These are phyloP conservation scores for Cladorrhinum samala DNA, from an alignment of 495 filamentous ascomycete species.

Conservation along the genomic window DNA sequence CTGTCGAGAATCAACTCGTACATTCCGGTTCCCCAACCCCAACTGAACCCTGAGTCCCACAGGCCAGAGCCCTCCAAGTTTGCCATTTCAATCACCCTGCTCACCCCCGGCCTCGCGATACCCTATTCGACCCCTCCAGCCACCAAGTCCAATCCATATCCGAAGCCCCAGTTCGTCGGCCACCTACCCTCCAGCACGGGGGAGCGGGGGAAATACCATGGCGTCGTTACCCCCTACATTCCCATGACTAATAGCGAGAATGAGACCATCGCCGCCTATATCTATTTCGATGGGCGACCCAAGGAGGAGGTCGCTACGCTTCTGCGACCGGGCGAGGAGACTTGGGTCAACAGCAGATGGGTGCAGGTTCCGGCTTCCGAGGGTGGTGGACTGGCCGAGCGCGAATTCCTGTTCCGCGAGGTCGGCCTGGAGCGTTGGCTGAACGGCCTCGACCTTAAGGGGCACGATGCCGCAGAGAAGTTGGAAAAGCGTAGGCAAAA, in stretches of 20 bases:
- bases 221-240: constrained; percentile 75
- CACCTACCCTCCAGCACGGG: constrained; percentile 46
- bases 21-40: constrained; percentile 87
- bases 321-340: constrained; percentile 88
- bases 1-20: constrained; percentile 90
- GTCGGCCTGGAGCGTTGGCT: constrained; percentile 95
- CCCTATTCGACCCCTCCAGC: constrained; percentile 83
- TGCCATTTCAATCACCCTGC: constrained; percentile 90
- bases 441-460: constrained; percentile 86
- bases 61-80: constrained; percentile 91
- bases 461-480: constrained; percentile 76
- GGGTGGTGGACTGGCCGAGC: constrained; percentile 88
- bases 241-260: constrained; percentile 83
- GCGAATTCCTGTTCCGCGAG: constrained; percentile 96
- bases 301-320: constrained; percentile 98
- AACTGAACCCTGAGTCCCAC: constrained; percentile 58
- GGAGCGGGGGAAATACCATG: constrained; percentile 39
- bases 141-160: constrained; percentile 63
- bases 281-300: constrained; percentile 92
- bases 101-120: constrained; percentile 80
- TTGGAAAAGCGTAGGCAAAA: constrained; percentile 81
- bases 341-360: constrained; percentile 98
- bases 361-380: constrained; percentile 87
- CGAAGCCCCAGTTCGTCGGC: constrained; percentile 72
- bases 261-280: constrained; percentile 96